Evolutionary conservation across 176 grass and related monocot species (phyloP), one percentile per base, ranked within the genome.

Genomic region (Triticum timopheevii): DNA sequence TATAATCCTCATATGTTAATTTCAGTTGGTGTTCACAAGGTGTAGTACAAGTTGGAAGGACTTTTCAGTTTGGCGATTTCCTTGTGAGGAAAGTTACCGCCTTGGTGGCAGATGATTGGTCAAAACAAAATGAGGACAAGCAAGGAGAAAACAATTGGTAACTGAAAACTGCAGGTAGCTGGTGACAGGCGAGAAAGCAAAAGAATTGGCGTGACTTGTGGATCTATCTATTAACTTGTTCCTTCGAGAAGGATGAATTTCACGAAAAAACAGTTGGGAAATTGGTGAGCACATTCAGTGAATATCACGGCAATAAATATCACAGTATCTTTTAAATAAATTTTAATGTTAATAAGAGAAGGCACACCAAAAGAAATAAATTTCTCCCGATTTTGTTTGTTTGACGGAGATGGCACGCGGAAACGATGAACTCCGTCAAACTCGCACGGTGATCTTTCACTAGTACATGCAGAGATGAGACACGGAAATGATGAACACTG

Each of bases 1-100:
- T 54, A 54, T 8, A 58, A 58, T 58, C 19, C 54, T 58, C 54
- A 19, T 8, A 1, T 59, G 17, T 59, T 59, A 59, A 59, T 59
- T 59, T 9, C 56, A 59, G 8, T 20, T 59, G 56, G 56, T 22
- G 56, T 7, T 63, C 20, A 33, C 77, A 79, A 63, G 78, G 7
- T 22, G 10, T 10, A 5, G 17, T 7, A 30, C 61, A 65, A 17
- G 5, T 49, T 13, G 13, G n/a, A 7, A 25, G 20, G 24, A 44
- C 36, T 81, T 81, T 81, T 49, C 40, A 34, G 31, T 68, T 68
- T 50, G 40, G 17, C 47, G 27, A 52, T 81, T 67, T 80, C 61
- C 23, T 10, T 3, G 5, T 9, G 38, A 63, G 28, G 78, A 28
- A 45, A 12, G 4, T 44, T 13, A 47, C 44, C 78, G 11, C 59